Base-by-base conservation (phyloP, 139 green algal species). In the Chlorella sp. region DNA sequence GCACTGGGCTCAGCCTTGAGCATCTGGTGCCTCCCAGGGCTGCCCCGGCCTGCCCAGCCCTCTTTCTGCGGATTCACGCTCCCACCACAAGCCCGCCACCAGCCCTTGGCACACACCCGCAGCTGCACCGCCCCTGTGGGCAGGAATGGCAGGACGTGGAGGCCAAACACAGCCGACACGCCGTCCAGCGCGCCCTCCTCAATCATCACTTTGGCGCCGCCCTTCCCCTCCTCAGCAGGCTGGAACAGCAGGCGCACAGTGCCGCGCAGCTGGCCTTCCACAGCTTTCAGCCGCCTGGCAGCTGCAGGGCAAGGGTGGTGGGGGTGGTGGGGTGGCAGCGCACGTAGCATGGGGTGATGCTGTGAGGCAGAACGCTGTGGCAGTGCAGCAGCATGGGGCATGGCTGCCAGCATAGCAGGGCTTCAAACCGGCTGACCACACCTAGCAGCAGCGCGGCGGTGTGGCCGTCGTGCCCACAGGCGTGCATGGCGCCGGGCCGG, bases 161-260 rank as follows among this genome's bases (percentile, higher is more conserved):
- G 76, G 12, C 90, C 95, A 78, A 97, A 96, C 1, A 87, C 90
- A 18, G 89, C 90, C 0, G 69, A 55, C 28, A 91, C 90, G n/a
- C 84, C 93, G n/a, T 94, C 71, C 41, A 94, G 32, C 0, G 80
- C 89, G 2, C 92, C 90, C 68, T 92, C 89, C 9, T 90, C 30
- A 6, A 96, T 85, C 88, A 98, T 94, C 9, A 62, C 28, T 17
- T 90, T 71, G 3, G 85, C 96, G 20, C 96, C 96, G 36, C 92
- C 95, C 7, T 86, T 83, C 6, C 92, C 94, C 88, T 99, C 96
- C 87, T 98, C 96, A 23, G 96, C 96, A 1, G 96, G 96, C 87
- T 99, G 96, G 91, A 98, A 99, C 13, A 98, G 47, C 25, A 99
- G 91, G 56, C 90, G 85, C 47, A 99, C 94, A 1, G 80, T 95